Base-by-base conservation (phyloP, 1,284 basidiomycete genomes). In the Laetiporus sulphureus region DNA sequence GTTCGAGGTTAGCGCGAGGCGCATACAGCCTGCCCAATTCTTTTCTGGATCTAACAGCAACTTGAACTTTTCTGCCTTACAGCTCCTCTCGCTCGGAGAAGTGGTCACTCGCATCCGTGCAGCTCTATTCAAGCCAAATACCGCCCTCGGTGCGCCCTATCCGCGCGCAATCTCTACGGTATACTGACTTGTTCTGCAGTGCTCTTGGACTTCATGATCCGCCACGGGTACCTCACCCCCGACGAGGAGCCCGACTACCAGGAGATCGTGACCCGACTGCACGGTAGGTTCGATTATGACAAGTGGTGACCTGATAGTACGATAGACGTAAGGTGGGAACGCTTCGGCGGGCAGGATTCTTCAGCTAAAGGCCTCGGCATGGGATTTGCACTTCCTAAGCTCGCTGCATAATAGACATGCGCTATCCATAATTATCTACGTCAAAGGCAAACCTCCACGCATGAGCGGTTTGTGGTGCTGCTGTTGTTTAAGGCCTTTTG, bases 91-190 rank as follows among this genome's bases (percentile, higher is more conserved):
- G 1, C 63, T 83, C 36, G 63, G 69, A 3, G 65, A 71, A 25
- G 69, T 89, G 6, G 59, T 79, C 3, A 44, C 61, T 19, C 72
- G 71, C 42, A 77, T 91, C 67, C 72, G 70, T 15, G 63, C 68
- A 12, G 80, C 80, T 0, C 57, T 78, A 20, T 96, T 95, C 69
- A 96, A 96, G 62, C 72, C 86, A 2, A 94, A 95, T 53, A 93
- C 89, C 52, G 85, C 82, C 2, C 54, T 87, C 19, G 83, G 85
- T 86, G 44, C 25, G 25, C 13, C 8, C 25, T 27, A 27, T 27
- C 25, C 25, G n/a, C 25, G 25, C 25, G 25, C 13, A 8, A n/a
- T n/a, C n/a, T n/a, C n/a, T n/a, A n/a, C n/a, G n/a, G n/a, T n/a
- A 27, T 7, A 27, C 25, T 27, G 25, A 27, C 25, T 7, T 13